Evolutionary conservation across 2,329 filamentous ascomycete genomes (phyloP).

Genomic region (Elsinoe perseae): DNA sequence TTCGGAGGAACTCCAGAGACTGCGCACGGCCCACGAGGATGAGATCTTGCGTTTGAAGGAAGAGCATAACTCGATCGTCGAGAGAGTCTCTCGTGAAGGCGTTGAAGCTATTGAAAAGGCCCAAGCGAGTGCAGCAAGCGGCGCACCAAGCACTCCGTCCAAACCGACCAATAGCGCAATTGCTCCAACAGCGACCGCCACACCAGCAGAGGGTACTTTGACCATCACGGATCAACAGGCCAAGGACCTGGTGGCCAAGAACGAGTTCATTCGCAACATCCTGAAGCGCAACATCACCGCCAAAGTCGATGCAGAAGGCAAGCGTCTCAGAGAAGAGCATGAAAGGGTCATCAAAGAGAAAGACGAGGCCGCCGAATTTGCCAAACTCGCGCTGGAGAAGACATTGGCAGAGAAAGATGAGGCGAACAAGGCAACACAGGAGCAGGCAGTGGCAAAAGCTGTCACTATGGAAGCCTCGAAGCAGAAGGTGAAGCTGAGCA

Average conservation of each 20-base stretch:
- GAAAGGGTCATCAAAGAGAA: constrained; percentile 22
- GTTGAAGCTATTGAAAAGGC: constrained; percentile 32
- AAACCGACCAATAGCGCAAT: constrained; percentile 18
- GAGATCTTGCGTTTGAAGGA: constrained; percentile 35
- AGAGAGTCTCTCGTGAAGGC: constrained; percentile 31
- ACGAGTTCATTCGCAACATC: constrained; percentile 43
- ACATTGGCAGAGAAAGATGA: not conserved
- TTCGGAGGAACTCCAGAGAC: constrained; percentile 42
- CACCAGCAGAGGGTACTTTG: constrained; percentile 20
- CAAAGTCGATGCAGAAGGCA: constrained; percentile 35
- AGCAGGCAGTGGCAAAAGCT: constrained; percentile 23
- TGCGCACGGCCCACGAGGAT: constrained; percentile 40
- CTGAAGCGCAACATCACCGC: constrained; percentile 52
- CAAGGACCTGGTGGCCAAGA: constrained; percentile 43
- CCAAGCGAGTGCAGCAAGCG: constrained; percentile 22
- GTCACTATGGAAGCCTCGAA: constrained; percentile 28
- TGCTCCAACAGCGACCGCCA: not conserved
- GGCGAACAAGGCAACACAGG: constrained; percentile 25
- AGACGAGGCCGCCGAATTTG: constrained; percentile 26
- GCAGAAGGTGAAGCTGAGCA: constrained; percentile 46
- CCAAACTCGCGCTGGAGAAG: constrained; percentile 27
- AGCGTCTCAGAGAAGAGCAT: constrained; percentile 32
- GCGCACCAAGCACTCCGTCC: constrained; percentile 30
- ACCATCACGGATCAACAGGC: constrained; percentile 44
- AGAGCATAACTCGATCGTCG: constrained; percentile 32